These are phyloP conservation scores for Cystofilobasidium capitatum DNA, from an alignment of 768 basidiomycete species.

Conservation along the genomic window DNA sequence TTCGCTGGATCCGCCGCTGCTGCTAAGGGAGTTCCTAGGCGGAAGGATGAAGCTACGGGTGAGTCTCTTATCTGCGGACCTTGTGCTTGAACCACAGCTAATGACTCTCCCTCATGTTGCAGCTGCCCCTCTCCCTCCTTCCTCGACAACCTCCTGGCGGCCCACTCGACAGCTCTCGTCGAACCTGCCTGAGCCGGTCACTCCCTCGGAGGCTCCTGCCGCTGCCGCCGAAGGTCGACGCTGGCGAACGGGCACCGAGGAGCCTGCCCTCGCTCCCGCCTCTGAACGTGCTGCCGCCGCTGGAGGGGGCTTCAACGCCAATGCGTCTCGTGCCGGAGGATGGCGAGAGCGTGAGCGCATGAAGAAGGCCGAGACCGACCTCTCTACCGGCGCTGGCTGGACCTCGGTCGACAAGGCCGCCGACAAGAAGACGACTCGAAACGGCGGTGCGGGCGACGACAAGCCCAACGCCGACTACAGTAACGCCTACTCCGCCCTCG, in stretches of 20 bases:
- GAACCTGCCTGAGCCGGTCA: conserved; percentile 17
- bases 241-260: conserved; percentile 5
- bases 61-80: background rate
- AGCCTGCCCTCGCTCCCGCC: background rate
- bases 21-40: background rate
- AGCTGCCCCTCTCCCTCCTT: conserved; percentile 23
- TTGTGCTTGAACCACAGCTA: background rate
- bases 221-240: conserved; percentile 6
- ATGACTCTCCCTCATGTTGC: too few relatives aligned
- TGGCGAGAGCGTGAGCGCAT: conserved; percentile 27
- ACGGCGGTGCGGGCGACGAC: background rate
- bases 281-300: background rate
- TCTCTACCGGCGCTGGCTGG: conserved; percentile 22
- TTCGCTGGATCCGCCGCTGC: background rate
- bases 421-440: background rate
- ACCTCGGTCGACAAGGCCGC: conserved; percentile 13
- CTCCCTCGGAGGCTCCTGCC: conserved; percentile 2
- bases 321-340: conserved; percentile 11
- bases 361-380: conserved; percentile 23
- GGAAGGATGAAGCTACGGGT: conserved; percentile 4
- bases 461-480: conserved; percentile 7
- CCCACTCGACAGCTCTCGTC: conserved; percentile 20
- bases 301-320: conserved; percentile 9
- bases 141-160: conserved; percentile 22
- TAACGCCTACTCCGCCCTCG: conserved; percentile 25